These are phyloP conservation scores for Penicillium chermesinum DNA, from an alignment of 495 filamentous ascomycete genomes.

Conservation along the genomic window DNA sequence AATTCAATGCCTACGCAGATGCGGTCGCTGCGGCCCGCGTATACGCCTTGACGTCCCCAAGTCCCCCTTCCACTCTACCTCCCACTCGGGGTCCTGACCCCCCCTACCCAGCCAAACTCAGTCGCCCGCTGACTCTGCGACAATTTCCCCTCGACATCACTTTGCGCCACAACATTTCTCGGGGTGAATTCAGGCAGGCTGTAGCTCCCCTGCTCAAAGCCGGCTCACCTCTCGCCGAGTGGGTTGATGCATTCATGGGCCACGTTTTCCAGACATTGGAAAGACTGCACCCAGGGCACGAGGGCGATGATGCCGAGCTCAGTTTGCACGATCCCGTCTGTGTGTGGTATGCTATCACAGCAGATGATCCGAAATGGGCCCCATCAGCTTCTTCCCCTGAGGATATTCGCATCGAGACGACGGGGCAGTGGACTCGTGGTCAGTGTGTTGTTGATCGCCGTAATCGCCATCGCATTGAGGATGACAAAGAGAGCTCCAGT, in stretches of 20 bases:
- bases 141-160: conserved; percentile 91
- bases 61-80: conserved; percentile 66
- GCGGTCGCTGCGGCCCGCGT: conserved; percentile 80
- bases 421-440: conserved; percentile 90
- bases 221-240: conserved; percentile 76
- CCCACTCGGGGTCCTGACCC: conserved; percentile 37
- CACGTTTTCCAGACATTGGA: conserved; percentile 74
- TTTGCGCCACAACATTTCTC: conserved; percentile 61
- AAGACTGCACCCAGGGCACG: conserved; percentile 47
- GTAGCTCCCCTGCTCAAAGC: conserved; percentile 43
- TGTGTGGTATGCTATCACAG: conserved; percentile 77
- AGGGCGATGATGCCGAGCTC: conserved; percentile 52
- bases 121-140: conserved; percentile 62
- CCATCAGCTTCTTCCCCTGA: conserved; percentile 40
- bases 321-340: conserved; percentile 84
- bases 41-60: conserved; percentile 81
- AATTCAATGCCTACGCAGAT: conserved; percentile 85
- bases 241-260: conserved; percentile 70
- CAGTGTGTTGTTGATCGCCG: conserved; percentile 82
- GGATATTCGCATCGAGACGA: conserved; percentile 82
- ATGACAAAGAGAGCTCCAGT: conserved; percentile 49
- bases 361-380: conserved; percentile 36
- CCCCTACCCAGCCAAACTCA: conserved; percentile 63
- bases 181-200: conserved; percentile 52
- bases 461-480: conserved; percentile 53